phyloP scores from a whole-genome alignment of 805 yeast species.

The Starmera quercuum region DNA sequence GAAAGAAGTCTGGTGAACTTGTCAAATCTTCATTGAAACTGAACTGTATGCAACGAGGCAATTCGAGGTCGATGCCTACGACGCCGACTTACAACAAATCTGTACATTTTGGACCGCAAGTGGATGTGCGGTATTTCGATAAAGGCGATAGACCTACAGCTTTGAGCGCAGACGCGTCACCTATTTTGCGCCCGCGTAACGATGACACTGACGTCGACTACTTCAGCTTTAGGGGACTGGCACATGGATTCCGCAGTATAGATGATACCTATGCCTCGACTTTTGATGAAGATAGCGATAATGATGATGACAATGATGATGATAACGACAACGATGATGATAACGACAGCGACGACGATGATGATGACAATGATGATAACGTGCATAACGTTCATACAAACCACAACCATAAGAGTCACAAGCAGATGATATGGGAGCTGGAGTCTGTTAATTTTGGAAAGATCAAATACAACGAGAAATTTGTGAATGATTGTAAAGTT shows the following conservation, averaged over 20 bases:
- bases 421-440: slow-evolving; percentile 35
- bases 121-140: slow-evolving; percentile 66
- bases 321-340: slow-evolving; percentile 17
- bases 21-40: slow-evolving; percentile 66
- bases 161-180: slow-evolving; percentile 62
- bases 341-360: slow-evolving; percentile 11
- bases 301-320: slow-evolving; percentile 13
- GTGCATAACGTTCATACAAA: slow-evolving; percentile 1
- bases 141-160: slow-evolving; percentile 70
- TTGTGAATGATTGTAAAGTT: slow-evolving; percentile 29
- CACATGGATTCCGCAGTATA: neutral
- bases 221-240: too few species aligned
- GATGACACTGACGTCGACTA: too few species aligned
- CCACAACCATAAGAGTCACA: slow-evolving; percentile 12
- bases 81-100: slow-evolving; percentile 58
- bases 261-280: slow-evolving; percentile 1
- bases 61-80: slow-evolving; percentile 38
- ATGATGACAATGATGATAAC: slow-evolving; percentile 11
- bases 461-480: slow-evolving; percentile 38
- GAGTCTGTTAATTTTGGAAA: slow-evolving; percentile 33
- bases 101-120: slow-evolving; percentile 73
- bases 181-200: slow-evolving; percentile 21
- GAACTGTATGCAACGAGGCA: slow-evolving; percentile 24
- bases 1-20: slow-evolving; percentile 86
- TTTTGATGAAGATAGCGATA: slow-evolving; percentile 18